Percentiles rank a stretch among this genome's conserved stretches.
phyloP scores from a whole-genome alignment of 768 basidiomycete species.

The Pulveroboletus sp. region DNA sequence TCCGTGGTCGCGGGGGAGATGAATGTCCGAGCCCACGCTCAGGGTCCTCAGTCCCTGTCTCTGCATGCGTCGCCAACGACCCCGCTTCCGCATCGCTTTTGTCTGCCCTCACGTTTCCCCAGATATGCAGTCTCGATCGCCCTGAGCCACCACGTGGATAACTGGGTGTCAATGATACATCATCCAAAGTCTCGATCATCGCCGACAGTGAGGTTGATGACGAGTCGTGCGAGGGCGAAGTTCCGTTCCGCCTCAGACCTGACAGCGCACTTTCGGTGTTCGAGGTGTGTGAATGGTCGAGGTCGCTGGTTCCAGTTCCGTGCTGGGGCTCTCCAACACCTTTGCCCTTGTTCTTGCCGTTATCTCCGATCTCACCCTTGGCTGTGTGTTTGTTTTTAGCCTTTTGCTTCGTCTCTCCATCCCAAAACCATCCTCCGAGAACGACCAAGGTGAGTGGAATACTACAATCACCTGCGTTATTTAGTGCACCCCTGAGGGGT shows the following conservation, averaged over 20 bases:
- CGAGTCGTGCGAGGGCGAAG: not conserved
- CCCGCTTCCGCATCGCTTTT: conserved; percentile 8
- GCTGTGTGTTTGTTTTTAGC: not conserved
- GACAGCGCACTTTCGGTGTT: not conserved
- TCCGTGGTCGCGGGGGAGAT: not conserved
- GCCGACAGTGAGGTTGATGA: conserved; percentile 20
- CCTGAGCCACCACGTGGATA: not conserved
- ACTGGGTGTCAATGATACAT: conserved; percentile 10
- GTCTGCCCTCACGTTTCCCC: not conserved
- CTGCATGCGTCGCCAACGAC: conserved; percentile 1
- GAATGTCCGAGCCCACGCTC: not conserved
- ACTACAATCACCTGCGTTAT: conserved; percentile 65
- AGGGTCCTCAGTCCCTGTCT: not conserved
- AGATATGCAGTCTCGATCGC: not conserved
- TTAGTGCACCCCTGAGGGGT: conserved; percentile 65
- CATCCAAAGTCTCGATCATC: conserved; percentile 17
- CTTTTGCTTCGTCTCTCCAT: conserved; percentile 18
- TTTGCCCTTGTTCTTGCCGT: conserved; percentile 7
- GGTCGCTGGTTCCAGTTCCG: not conserved
- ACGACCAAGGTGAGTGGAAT: conserved; percentile 89
- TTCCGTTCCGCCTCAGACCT: not conserved
- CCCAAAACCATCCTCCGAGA: conserved; percentile 88
- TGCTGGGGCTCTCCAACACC: not conserved
- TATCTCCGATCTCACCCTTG: not conserved
- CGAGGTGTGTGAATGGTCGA: not conserved